These are phyloP conservation scores for Thielaviopsis ethacetica DNA, from an alignment of 2,329 filamentous ascomycete species.

Conservation along the genomic window DNA sequence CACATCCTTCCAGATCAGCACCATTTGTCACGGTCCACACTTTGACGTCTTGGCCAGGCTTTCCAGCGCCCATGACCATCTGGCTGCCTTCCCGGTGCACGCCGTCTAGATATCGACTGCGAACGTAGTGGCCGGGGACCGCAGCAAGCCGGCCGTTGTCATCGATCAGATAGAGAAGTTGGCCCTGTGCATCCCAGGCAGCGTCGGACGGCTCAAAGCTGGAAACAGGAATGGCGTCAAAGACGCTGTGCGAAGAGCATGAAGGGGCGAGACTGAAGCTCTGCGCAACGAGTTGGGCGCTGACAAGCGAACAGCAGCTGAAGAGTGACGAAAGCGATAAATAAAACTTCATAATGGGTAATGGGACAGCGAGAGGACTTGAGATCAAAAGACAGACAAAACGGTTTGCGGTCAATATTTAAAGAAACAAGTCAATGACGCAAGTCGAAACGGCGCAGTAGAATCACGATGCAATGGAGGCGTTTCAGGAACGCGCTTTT, in stretches of 20 bases:
- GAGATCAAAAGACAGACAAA: too few species aligned
- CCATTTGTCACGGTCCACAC: constrained; percentile 8
- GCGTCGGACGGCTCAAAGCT: constrained; percentile 10
- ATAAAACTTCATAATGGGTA: too few species aligned
- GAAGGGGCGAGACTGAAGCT: not conserved
- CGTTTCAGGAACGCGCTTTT: too few species aligned
- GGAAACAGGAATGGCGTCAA: constrained; percentile 1
- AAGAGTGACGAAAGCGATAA: too few species aligned
- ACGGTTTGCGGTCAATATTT: too few species aligned
- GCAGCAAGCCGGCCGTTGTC: constrained; percentile 10
- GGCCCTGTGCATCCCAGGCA: constrained; percentile 6
- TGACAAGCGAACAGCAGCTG: too few species aligned
- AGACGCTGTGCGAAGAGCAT: constrained; percentile 6
- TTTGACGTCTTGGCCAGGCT: not conserved
- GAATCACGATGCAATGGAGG: too few species aligned
- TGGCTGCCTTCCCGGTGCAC: not conserved
- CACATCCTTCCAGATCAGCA: constrained; percentile 7
- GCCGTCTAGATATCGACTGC: not conserved
- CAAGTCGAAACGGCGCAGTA: too few species aligned
- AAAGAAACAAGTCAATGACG: too few species aligned
- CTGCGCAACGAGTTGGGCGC: constrained; percentile 4
- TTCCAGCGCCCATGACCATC: not conserved
- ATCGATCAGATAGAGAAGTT: constrained; percentile 9
- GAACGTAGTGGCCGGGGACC: constrained; percentile 4
- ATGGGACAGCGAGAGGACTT: too few species aligned